Evolutionary conservation across 2,329 filamentous ascomycete species (phyloP), one percentile per base, ranked within the genome.

Genomic region (Aspergillus fumigatus): DNA sequence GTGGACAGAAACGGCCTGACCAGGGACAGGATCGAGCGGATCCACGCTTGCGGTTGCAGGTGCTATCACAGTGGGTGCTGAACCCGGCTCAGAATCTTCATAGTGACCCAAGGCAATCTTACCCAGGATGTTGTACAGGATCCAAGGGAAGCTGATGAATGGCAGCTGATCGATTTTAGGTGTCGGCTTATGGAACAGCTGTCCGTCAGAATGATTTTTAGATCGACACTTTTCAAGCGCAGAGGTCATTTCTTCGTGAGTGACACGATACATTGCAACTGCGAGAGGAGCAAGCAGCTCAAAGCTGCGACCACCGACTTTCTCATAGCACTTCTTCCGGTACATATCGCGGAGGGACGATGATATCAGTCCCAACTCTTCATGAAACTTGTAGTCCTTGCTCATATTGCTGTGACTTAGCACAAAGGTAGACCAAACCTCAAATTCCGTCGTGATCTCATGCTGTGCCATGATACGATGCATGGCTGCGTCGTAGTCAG

Each of bases 91-190:
- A n/a, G 58, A 54, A 19, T 58, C 52, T 17, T 73, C 68, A 53
- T 63, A 71, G 29, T 66, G 64, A 1, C 71, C 73, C 26, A 75
- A 84, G 1, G 88, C 89, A 64, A 96, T 86, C 50, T 81, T 80
- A 1, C 88, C 87, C 3, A 96, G 78, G 57, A 91, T 83, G 48
- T 82, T 80, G 11, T 86, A 80, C 61, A 97, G 96, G 1, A 97
- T 78, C 94, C 94, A 99, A 0, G 94, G 93, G 65, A 97, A 97
- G 57, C 88, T 94, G 65, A 97, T 94, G 8, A 97, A 77, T 0
- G 94, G 93, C 80, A 92, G 88, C 2, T 77, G 75, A 8, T 59
- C 56, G 29, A 61, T 62, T 26, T 58, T 59, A 3, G 57, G 57
- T 1, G 57, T 61, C 23, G 56, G 41, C 25, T 51, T 58, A 26